Base-by-base conservation (phyloP, 495 filamentous ascomycete genomes). In the Trichocladium uniseriatum region DNA sequence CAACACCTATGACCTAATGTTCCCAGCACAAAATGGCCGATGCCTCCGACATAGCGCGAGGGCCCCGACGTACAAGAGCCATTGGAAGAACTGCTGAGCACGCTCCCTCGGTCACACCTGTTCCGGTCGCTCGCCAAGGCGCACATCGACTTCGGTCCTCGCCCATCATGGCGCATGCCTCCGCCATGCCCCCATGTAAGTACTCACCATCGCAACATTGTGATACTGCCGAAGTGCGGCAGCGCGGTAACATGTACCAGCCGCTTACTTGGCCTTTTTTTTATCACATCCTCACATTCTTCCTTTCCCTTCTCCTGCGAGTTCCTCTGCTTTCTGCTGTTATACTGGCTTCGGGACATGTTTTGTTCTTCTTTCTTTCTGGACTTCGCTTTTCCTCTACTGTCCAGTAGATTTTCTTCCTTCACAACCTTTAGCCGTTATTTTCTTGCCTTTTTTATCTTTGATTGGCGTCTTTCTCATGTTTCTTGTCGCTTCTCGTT, bases 171-270 rank as follows among this genome's bases (percentile, higher is more conserved):
- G 42, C 28, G 2, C 28, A 11, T 43, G 5, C 18, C 40, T 28
- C 43, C 16, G 24, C 34, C 45, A 52, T 59, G 29, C 43, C 43
- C 18, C 49, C 29, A 11, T 55, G 59, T 62, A 57, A 62, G 59
- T 59, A 39, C 6, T 14, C 13, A 32, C 3, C 32, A 27, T 27
- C 24, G 24, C 24, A n/a, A n/a, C n/a, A n/a, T n/a, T n/a, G n/a
- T n/a, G n/a, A n/a, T n/a, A n/a, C n/a, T n/a, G n/a, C n/a, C n/a
- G n/a, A n/a, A n/a, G n/a, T n/a, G n/a, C n/a, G n/a, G n/a, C n/a
- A n/a, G n/a, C n/a, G n/a, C n/a, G n/a, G n/a, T n/a, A n/a, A n/a
- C n/a, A n/a, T n/a, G n/a, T n/a, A n/a, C n/a, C n/a, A n/a, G n/a
- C n/a, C n/a, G n/a, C n/a, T n/a, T n/a, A n/a, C n/a, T n/a, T n/a